phyloP scores from a whole-genome alignment of 768 basidiomycete species.

The Vararia minispora region DNA sequence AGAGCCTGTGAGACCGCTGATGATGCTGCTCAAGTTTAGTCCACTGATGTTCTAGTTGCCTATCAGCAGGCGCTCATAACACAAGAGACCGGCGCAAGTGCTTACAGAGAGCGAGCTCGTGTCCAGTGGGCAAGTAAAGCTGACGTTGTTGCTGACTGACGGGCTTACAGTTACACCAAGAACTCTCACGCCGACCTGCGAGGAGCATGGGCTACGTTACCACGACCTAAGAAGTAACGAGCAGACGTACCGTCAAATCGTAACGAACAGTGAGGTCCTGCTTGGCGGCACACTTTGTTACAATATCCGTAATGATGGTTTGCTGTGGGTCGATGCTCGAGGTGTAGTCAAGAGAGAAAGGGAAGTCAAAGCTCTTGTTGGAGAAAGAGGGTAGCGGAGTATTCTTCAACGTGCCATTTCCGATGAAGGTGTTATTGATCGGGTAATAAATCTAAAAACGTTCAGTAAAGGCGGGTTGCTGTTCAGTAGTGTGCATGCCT shows the following conservation, averaged over 20 bases:
- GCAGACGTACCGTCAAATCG: constrained; percentile 46
- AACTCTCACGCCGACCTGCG: too few relatives aligned
- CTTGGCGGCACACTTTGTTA: constrained; percentile 43
- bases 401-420: constrained; percentile 40
- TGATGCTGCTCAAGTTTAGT: too few relatives aligned
- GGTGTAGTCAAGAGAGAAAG: constrained; percentile 58
- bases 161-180: constrained; percentile 58
- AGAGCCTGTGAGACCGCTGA: too few relatives aligned
- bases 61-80: too few relatives aligned
- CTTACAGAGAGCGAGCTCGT: background rate
- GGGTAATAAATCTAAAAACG: constrained; percentile 81
- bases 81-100: too few relatives aligned
- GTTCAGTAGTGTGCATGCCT: constrained; percentile 27
- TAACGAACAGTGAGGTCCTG: constrained; percentile 49
- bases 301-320: constrained; percentile 49
- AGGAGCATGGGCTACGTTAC: too few relatives aligned
- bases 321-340: constrained; percentile 38
- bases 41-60: too few relatives aligned
- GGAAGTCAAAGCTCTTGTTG: constrained; percentile 63
- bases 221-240: constrained; percentile 2
- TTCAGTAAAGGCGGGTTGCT: background rate
- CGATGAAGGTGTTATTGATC: constrained; percentile 57
- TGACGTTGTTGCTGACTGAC: constrained; percentile 47
- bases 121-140: constrained; percentile 48
- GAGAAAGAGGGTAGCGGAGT: constrained; percentile 35